Conservation (phyloP, 768 basidiomycete species). For the Lentinula detonsa region DNA sequence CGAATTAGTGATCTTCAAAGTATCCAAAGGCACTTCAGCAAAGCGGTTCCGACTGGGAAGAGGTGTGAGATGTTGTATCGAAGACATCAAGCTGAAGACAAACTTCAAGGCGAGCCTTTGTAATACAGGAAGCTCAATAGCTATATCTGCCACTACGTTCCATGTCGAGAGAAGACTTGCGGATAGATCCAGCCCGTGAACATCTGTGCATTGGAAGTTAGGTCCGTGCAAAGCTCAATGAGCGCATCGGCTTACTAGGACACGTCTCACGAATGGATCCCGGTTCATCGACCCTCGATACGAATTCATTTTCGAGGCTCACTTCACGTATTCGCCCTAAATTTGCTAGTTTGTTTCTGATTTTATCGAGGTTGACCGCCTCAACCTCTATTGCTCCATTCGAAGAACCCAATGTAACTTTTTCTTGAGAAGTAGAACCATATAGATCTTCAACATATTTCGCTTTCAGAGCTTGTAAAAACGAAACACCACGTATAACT, state of each 20-base stretch:
- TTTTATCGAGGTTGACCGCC: constrained; percentile 76
- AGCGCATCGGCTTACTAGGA: constrained; percentile 50
- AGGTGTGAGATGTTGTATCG: constrained; percentile 10
- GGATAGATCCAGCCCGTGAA: constrained; percentile 80
- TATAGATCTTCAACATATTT: constrained; percentile 73
- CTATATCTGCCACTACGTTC: constrained; percentile 61
- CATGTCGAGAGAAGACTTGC: constrained; percentile 67
- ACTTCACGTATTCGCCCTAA: constrained; percentile 68
- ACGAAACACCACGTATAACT: constrained; percentile 59
- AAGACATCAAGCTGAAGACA: constrained; percentile 21
- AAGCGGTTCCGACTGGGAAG: constrained; percentile 63
- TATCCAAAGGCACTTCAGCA: constrained; percentile 24
- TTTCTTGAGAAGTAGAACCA: constrained; percentile 49
- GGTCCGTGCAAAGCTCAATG: background rate
- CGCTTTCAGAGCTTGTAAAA: constrained; percentile 63
- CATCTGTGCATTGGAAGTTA: constrained; percentile 37
- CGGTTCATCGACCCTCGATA: constrained; percentile 43
- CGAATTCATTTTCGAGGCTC: constrained; percentile 67
- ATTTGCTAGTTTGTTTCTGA: constrained; percentile 62
- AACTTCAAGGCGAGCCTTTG: constrained; percentile 76
- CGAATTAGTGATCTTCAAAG: constrained; percentile 25
- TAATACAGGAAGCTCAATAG: constrained; percentile 53
- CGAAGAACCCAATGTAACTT: constrained; percentile 73
- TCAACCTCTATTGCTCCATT: constrained; percentile 80
- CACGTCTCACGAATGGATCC: constrained; percentile 53